Base-by-base conservation (phyloP, 371 early-diverging fungal species). In the Rhizopus microsporus region DNA sequence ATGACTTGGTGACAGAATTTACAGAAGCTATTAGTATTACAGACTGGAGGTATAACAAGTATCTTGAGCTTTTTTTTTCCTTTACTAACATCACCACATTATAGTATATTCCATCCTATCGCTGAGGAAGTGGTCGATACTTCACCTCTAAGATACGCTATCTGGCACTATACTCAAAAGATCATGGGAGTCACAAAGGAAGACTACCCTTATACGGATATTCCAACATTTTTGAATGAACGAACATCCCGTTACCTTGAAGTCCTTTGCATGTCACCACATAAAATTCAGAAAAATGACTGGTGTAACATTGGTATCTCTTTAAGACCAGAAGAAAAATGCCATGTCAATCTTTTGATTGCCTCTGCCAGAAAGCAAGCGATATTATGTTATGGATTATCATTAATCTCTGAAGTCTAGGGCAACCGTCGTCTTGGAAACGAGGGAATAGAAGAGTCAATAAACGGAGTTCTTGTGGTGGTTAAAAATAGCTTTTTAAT, bases 281-380 rank as follows among this genome's bases (percentile, higher is more conserved):
- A 75, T 47, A 60, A 67, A 48, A 69, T 86, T 15, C 67, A 63
- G 47, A 65, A 57, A 45, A 66, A 65, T 30, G 87, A 87, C 54
- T 87, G 82, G 78, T 74, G 69, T 38, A 78, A 80, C 54, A 74
- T 84, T 69, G 86, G 82, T 13, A 69, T 86, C 46, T 72, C 74
- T 31, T 67, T 88, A 29, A 74, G 87, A 29, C 77, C 83, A 3
- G 87, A 88, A 61, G 88, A 88, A 59, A 86, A 87, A 57, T 85
- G 85, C 56, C 88, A 87, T 60, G 72, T 88, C 35, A 85, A 84
- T 56, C 56, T 88, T 32, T 64, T 88, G 44, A 75, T 83, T 34
- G 74, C 79, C 35, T 85, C 86, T 54, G 86, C 88, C 4, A 68
- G 80, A 46, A 85, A 86, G 56, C 81, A 83, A 54, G 83, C 84